Base-by-base conservation (phyloP, 2,329 filamentous ascomycete genomes). In the Stachybotrys elegans region DNA sequence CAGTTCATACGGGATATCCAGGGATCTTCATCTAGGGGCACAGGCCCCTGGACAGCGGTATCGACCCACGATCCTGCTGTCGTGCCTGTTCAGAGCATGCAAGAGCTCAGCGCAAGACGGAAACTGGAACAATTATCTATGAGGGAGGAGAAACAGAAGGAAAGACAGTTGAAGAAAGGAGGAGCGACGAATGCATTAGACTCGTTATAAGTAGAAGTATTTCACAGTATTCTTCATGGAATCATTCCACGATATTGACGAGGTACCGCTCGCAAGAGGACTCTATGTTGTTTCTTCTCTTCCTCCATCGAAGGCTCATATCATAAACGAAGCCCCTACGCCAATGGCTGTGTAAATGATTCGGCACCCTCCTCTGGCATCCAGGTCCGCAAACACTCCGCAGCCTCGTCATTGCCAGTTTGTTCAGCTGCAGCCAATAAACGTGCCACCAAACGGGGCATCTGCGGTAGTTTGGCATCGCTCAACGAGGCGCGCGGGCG, bases 401-500 rank as follows among this genome's bases (percentile, higher is more conserved):
- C 20, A 4, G 21, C 19, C 12, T 39, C 36, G 14, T 39, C 36
- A 16, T 39, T 22, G 19, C 19, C 36, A 16, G 17, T 12, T n/a
- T 39, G 19, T 14, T 39, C 20, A 16, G 36, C 8, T 21, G 16
- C 36, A n/a, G 36, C n/a, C 7, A 22, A 21, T 21, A 39, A 39
- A 12, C 36, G 36, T 23, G 36, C 5, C 20, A 4, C 23, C 6
- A 39, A 22, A 4, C 36, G 36, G 16, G 6, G 19, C 12, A 21
- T 13, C 16, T 39, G 36, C n/a, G 36, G 36, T 5, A 39, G 36
- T 16, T 39, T 39, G 9, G 19, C 21, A 13, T 39, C 36, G 21
- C 21, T 39, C 36, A 39, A n/a, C 5, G 36, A 39, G 12, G 36
- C 36, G 20, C 36, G 36, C 36, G 36, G 36, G 12, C 36, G 19